phyloP scores from a whole-genome alignment of 768 basidiomycete species.

The Boletus eberwhitei region DNA sequence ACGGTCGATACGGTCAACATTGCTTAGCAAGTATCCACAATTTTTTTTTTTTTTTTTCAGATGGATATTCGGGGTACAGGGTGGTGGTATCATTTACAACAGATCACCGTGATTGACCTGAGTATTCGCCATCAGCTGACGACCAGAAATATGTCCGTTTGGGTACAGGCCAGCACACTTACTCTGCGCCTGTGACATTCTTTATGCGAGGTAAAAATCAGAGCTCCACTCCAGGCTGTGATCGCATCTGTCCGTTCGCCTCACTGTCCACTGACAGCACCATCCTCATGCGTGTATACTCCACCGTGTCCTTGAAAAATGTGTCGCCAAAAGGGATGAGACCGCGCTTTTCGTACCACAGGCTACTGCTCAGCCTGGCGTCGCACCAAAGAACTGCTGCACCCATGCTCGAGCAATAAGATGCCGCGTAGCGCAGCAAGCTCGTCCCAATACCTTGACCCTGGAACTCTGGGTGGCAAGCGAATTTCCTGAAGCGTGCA shows the following conservation, averaged over 20 bases:
- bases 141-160: neutral
- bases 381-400: conserved; percentile 56
- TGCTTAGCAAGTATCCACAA: neutral
- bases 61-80: conserved; percentile 16
- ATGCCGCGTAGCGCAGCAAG: conserved; percentile 40
- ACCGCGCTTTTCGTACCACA: conserved; percentile 54
- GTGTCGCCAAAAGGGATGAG: conserved; percentile 45
- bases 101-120: conserved; percentile 9
- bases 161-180: neutral
- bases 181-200: neutral
- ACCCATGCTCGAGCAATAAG: conserved; percentile 39
- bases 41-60: no score
- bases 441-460: conserved; percentile 50
- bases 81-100: conserved; percentile 6
- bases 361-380: conserved; percentile 41
- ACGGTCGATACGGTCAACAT: neutral
- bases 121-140: conserved; percentile 5
- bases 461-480: conserved; percentile 51
- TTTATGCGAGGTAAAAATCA: neutral
- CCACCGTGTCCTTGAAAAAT: conserved; percentile 53
- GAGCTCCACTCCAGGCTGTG: neutral
- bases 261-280: conserved; percentile 14
- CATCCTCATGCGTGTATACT: conserved; percentile 56
- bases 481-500: conserved; percentile 60
- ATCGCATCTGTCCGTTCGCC: neutral